Percentiles rank a stretch among this genome's conserved stretches.
Conservation (phyloP, 306 rosid species). For the Citrullus colocynthis region DNA sequence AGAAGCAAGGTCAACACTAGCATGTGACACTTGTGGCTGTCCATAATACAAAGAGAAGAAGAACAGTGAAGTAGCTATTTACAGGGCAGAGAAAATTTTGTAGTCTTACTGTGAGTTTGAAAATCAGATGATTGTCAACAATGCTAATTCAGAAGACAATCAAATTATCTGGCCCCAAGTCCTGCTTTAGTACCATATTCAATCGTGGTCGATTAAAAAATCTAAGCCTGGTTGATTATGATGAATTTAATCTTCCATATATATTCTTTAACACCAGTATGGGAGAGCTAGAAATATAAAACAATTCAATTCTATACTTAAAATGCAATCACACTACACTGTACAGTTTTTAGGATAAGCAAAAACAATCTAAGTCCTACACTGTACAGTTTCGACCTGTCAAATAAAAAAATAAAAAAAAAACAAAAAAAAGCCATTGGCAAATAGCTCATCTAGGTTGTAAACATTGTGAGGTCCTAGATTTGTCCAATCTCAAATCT, state of each 20-base stretch:
- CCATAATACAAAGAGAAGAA: neutral
- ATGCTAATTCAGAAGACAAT: neutral
- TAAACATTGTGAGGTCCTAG: too few relatives aligned
- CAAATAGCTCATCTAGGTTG: too few relatives aligned
- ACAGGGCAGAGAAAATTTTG: neutral
- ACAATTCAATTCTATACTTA: neutral
- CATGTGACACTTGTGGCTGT: constrained; percentile 11
- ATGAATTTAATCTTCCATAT: neutral
- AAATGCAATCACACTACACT: neutral
- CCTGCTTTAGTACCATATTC: neutral
- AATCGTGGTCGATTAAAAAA: neutral
- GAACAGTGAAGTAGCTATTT: neutral
- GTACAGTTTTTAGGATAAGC: neutral
- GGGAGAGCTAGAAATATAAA: neutral
- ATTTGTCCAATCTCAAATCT: too few relatives aligned
- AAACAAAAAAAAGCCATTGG: too few relatives aligned
- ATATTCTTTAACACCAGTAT: neutral
- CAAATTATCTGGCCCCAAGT: neutral
- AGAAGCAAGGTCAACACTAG: constrained; percentile 12
- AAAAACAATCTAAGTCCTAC: neutral
- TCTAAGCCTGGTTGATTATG: neutral
- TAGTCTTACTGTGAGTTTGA: neutral
- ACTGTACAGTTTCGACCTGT: neutral
- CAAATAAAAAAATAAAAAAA: neutral
- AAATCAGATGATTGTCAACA: neutral